Base-by-base conservation (phyloP, 2,329 filamentous ascomycete genomes). In the Seiridium cupressi region DNA sequence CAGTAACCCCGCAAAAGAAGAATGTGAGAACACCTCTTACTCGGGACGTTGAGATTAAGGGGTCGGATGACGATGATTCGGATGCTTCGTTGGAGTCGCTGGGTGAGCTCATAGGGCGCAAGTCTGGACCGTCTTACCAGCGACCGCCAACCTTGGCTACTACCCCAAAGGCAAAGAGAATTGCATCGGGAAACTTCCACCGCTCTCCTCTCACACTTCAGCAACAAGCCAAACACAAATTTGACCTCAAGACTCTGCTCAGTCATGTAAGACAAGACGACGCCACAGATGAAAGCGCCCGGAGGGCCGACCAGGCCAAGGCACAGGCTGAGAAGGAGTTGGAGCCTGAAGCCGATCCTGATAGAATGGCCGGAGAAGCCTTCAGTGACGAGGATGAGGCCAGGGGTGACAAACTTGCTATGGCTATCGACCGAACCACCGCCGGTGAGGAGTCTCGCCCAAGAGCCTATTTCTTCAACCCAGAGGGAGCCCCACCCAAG, bases 1-100 rank as follows among this genome's bases (percentile, higher is more conserved):
- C 70, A 42, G 65, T 57, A 13, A 72, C 70, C n/a, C 71, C 70
- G 3, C 61, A 60, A 36, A 68, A 67, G 60, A 55, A 66, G 42
- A 58, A 69, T 55, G 51, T 65, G 48, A 69, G 68, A 55, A 44
- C 65, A 61, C 63, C 55, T 7, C 64, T 75, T 54, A 76, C 79
- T 61, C 77, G 85, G 71, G 78, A 85, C 66, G 74, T 85, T 10
- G 76, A 89, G 59, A 89, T 93, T 46, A 81, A 81, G 51, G 88
- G 85, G 58, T 93, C 91, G 0, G 91, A 93, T 68, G 89, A 89
- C 8, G 89, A 90, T n/a, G 83, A 83, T 34, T 89, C 88, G 0
- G 77, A 84, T 60, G 78, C 75, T 56, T 82, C 80, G 1, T 68
- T 86, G 26, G 81, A 82, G 61, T 80, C 83, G 35, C 78, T 89